These are phyloP conservation scores for Rhodamnia argentea DNA, from an alignment of 345 rosid species.

Conservation along the genomic window DNA sequence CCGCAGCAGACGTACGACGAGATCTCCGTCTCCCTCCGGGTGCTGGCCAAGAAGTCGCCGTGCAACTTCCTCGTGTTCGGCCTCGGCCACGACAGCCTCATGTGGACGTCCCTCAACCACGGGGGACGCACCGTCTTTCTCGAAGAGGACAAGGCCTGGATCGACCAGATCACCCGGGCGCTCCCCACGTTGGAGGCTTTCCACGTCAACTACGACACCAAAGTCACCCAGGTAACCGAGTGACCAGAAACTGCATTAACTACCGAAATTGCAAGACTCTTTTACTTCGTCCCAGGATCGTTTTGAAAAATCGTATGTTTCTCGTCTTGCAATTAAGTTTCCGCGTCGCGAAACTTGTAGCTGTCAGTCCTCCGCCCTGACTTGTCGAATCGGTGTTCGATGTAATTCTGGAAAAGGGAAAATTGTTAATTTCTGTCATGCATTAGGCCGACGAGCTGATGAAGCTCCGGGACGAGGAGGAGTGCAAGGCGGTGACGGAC, in stretches of 20 bases:
- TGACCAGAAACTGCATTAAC: not conserved
- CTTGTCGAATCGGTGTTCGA: not conserved
- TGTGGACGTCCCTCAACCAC: conserved; percentile 78
- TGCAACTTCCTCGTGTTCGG: conserved; percentile 88
- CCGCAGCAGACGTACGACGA: conserved; percentile 85
- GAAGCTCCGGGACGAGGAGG: conserved; percentile 23
- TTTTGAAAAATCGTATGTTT: too few species aligned
- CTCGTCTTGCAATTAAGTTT: too few species aligned
- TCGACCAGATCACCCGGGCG: conserved; percentile 33
- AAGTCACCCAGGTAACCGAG: conserved; percentile 9
- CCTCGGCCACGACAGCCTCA: conserved; percentile 80
- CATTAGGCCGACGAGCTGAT: conserved; percentile 44
- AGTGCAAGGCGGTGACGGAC: conserved; percentile 39
- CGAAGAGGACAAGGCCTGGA: conserved; percentile 81
- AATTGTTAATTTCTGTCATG: not conserved
- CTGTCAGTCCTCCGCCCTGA: not conserved
- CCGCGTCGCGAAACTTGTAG: too few species aligned
- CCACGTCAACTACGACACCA: conserved; percentile 70
- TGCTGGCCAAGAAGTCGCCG: conserved; percentile 59
- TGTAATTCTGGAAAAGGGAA: not conserved
- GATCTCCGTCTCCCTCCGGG: conserved; percentile 56
- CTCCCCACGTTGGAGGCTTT: conserved; percentile 51
- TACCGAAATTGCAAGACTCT: not conserved
- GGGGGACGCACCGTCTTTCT: conserved; percentile 86
- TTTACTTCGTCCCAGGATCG: too few species aligned